Evolutionary conservation across 805 yeast genomes (phyloP), one percentile per base, ranked within the genome.

Genomic region (Groenewaldozyma salmanticensis): DNA sequence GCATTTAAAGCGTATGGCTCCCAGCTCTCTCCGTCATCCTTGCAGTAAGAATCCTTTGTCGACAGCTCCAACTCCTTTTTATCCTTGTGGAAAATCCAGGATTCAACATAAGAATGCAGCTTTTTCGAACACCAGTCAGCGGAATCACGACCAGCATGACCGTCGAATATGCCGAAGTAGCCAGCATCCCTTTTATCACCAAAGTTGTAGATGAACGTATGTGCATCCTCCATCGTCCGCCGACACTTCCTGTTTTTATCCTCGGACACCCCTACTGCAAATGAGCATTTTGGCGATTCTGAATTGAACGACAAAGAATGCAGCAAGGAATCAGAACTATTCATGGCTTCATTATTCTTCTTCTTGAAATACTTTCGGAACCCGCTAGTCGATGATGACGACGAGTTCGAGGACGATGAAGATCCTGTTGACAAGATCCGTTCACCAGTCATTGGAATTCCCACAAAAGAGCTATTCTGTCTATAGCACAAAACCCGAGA

Each of bases 81-180:
- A 35, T 33, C 64, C 57, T 41, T 69, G n/a, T n/a, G n/a, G 75
- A 44, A 68, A 55, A 40, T 60, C 60, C 46, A 51, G 4, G 42
- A 57, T 27, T 59, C 64, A 40, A 76, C 56, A 17, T 86, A 70
- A 40, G 70, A 72, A 57, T 90, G 96, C 43, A 90, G 60, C 52
- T 82, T 77, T 47, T 84, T 78, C 0, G 96, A 94, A 65, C 96
- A 87, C 94, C 95, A 88, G 53, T 90, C 75, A 1, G 98, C 94
- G 5, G 94, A 81, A 50, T 78, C 85, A 42, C 77, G 77, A 18
- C 98, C 98, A 2, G 97, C 97, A 63, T 90, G 98, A 7, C 98
- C 98, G 61, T 90, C 98, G 62, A 87, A 90, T 1, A 90, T 72
- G 15, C 94, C 97, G 71, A 90, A 87, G 58, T 84, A 90, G 2